Evolutionary conservation across 2,329 filamentous ascomycete species (phyloP).

Genomic region (Zymoseptoria crescenta): DNA sequence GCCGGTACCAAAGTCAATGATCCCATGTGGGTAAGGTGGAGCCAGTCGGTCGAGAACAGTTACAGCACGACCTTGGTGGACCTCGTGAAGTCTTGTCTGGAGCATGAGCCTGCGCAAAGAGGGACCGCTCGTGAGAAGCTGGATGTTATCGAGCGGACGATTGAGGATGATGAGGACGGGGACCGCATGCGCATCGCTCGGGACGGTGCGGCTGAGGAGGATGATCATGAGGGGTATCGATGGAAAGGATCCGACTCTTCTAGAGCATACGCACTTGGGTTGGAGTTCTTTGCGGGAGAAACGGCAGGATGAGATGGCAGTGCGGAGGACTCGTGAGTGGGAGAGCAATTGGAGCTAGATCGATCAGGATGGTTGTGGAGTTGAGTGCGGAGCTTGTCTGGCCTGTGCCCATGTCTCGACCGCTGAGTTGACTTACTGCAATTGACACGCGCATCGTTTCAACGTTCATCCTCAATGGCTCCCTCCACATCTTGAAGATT

Average conservation of each 20-base stretch:
- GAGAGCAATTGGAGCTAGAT: too few species aligned
- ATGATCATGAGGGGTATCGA: neutral
- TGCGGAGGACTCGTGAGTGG: too few species aligned
- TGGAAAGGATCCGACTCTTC: too few species aligned
- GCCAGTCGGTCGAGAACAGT: neutral
- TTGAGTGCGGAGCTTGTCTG: too few species aligned
- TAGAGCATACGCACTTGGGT: neutral
- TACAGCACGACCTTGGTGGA: neutral
- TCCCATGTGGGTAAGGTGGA: neutral
- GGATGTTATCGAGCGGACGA: neutral
- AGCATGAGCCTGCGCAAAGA: neutral
- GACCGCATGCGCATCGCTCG: neutral
- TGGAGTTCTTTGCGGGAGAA: neutral
- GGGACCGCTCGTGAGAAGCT: neutral
- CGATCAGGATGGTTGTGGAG: too few species aligned
- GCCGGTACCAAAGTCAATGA: neutral
- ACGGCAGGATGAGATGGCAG: neutral
- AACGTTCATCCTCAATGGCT: neutral
- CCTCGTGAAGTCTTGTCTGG: neutral
- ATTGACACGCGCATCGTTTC: neutral
- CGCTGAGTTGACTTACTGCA: neutral
- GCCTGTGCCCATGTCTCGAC: too few species aligned
- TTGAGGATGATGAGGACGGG: neutral
- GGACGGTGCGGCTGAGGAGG: neutral
- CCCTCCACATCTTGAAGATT: neutral